These are phyloP conservation scores for Arthroderma sp. DNA, from an alignment of 2,329 filamentous ascomycete species.

Conservation along the genomic window DNA sequence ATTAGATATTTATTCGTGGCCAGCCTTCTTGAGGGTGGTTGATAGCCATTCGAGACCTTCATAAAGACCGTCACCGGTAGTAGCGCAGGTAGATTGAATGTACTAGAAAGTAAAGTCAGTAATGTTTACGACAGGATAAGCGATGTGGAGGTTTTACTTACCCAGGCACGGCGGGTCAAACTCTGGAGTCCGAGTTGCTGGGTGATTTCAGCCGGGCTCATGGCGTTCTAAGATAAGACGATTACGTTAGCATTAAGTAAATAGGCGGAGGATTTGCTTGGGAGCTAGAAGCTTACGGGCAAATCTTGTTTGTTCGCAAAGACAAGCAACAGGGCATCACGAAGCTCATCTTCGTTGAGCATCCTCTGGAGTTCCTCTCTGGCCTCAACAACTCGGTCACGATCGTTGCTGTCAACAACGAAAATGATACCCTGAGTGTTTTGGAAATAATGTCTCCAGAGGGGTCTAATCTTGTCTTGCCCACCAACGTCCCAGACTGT, in stretches of 20 bases:
- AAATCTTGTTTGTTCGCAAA: constrained; percentile 99
- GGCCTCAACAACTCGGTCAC: constrained; percentile 93
- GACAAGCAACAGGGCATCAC: constrained; percentile 89
- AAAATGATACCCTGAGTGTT: constrained; percentile 99
- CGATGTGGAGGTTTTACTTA: constrained; percentile 43
- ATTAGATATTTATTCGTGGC: constrained; percentile 31
- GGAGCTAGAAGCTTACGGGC: constrained; percentile 50
- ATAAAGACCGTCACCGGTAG: constrained; percentile 97
- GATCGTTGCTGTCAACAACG: constrained; percentile 98
- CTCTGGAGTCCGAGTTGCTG: constrained; percentile 99
- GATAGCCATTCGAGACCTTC: constrained; percentile 94
- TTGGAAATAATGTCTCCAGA: constrained; percentile 99
- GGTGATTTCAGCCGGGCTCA: constrained; percentile 99
- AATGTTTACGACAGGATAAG: constrained; percentile 5
- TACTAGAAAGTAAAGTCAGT: constrained; percentile 44
- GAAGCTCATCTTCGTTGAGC: constrained; percentile 97
- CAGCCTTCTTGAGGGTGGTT: constrained; percentile 63
- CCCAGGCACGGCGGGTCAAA: constrained; percentile 96
- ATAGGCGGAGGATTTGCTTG: neutral
- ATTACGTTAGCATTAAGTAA: constrained; percentile 7
- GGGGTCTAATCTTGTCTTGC: constrained; percentile 98
- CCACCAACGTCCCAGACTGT: constrained; percentile 99
- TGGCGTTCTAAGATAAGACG: constrained; percentile 60
- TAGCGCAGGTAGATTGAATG: constrained; percentile 99
- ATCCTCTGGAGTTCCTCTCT: constrained; percentile 94